Evolutionary conservation across 2,329 filamentous ascomycete species (phyloP).

Genomic region (Mycosphaerella arachidis): DNA sequence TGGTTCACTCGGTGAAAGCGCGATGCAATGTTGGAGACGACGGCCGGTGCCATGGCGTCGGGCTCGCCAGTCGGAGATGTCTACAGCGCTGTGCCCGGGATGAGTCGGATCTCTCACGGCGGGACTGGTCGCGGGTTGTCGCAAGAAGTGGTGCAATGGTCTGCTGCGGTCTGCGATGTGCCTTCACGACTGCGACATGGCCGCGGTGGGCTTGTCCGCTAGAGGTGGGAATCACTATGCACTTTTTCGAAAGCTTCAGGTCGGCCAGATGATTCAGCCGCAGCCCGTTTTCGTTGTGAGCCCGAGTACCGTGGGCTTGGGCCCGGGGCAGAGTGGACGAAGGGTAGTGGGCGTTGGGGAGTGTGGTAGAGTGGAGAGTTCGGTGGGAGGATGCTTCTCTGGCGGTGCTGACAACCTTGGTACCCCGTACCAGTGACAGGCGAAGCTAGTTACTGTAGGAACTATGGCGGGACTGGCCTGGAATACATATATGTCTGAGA

Average conservation of each 20-base stretch:
- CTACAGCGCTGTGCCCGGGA: background rate
- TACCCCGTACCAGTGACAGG: too few species aligned
- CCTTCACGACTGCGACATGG: background rate
- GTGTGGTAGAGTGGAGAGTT: background rate
- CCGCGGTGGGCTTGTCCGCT: background rate
- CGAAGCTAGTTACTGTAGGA: too few species aligned
- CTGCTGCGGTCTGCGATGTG: background rate
- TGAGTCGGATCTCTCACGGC: background rate
- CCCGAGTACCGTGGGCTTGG: background rate
- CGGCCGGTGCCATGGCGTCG: constrained; percentile 30
- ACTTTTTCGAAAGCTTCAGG: background rate
- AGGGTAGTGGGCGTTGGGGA: background rate
- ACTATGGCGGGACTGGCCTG: too few species aligned
- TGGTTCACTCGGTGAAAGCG: constrained; percentile 34
- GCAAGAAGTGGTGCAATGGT: background rate
- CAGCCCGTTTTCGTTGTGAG: background rate
- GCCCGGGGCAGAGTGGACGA: background rate
- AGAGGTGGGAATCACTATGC: background rate
- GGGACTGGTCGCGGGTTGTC: background rate
- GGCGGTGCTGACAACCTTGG: too few species aligned
- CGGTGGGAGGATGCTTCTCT: background rate
- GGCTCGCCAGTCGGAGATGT: background rate
- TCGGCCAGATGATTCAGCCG: background rate
- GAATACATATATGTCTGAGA: too few species aligned
- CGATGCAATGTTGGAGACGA: constrained; percentile 33